Evolutionary conservation across 176 grass and related monocot genomes (phyloP).

Genomic region (Zea mays): Zm-B73-REFERENCE-NAM-5.0 NC_050100.1:57613501-57614000

Average conservation of each 20-base stretch:
- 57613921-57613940: not conserved
- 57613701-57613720: constrained; percentile 13
- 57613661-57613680: constrained; percentile 3
- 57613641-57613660: constrained; percentile 25
- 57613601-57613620: constrained; percentile 6
- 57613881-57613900: constrained; percentile 9
- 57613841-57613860: not conserved
- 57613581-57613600: constrained; percentile 13
- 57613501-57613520: constrained; percentile 51
- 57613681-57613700: constrained; percentile 19
- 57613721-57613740: constrained; percentile 15
- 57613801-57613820: not conserved
- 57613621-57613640: not conserved
- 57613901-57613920: not conserved
- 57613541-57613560: constrained; percentile 7
- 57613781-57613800: not conserved
- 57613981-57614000: constrained; percentile 11
- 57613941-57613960: not conserved
- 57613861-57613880: constrained; percentile 1
- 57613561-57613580: constrained; percentile 1
- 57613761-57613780: not conserved
- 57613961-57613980: not conserved
- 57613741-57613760: constrained; percentile 1
- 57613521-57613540: constrained; percentile 39
- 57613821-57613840: not conserved